These are phyloP conservation scores for Suhomyces emberorum DNA, from an alignment of 805 yeast species.

Conservation along the genomic window DNA sequence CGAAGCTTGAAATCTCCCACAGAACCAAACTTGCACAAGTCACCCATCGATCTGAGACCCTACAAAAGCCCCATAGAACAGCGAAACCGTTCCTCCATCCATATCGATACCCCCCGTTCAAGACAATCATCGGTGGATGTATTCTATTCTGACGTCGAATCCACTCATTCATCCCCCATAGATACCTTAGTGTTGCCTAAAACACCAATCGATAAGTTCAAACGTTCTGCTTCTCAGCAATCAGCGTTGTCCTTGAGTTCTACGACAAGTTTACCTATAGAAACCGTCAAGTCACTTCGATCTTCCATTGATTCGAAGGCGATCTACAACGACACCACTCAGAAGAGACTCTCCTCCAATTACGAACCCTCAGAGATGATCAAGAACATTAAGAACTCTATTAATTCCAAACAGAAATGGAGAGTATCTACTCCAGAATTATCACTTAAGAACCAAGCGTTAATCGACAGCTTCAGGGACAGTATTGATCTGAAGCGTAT, in stretches of 20 bases:
- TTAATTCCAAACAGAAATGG: slow-evolving; percentile 25
- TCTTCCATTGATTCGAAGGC: slow-evolving; percentile 23
- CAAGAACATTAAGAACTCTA: slow-evolving; percentile 26
- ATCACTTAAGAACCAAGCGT: slow-evolving; percentile 16
- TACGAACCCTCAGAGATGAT: slow-evolving; percentile 31
- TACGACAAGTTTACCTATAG: slow-evolving; percentile 13
- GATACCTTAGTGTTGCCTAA: neutral
- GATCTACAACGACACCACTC: slow-evolving; percentile 7
- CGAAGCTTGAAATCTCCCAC: neutral
- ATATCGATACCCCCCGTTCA: neutral
- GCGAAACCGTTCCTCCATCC: too few species aligned
- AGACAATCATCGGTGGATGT: neutral
- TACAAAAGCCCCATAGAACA: neutral
- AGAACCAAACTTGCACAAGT: neutral
- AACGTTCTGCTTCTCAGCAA: slow-evolving; percentile 2
- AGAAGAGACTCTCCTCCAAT: slow-evolving; percentile 13
- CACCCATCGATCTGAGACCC: neutral
- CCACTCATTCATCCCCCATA: neutral
- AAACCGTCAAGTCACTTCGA: slow-evolving; percentile 24
- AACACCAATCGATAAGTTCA: neutral
- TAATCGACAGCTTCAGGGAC: slow-evolving; percentile 33
- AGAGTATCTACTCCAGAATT: slow-evolving; percentile 14
- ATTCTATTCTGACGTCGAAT: neutral
- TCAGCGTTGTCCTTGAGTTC: slow-evolving; percentile 6
- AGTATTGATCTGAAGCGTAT: slow-evolving; percentile 35